These are phyloP conservation scores for Ceratocystis huliohia DNA, from an alignment of 2,329 filamentous ascomycete genomes.

Conservation along the genomic window DNA sequence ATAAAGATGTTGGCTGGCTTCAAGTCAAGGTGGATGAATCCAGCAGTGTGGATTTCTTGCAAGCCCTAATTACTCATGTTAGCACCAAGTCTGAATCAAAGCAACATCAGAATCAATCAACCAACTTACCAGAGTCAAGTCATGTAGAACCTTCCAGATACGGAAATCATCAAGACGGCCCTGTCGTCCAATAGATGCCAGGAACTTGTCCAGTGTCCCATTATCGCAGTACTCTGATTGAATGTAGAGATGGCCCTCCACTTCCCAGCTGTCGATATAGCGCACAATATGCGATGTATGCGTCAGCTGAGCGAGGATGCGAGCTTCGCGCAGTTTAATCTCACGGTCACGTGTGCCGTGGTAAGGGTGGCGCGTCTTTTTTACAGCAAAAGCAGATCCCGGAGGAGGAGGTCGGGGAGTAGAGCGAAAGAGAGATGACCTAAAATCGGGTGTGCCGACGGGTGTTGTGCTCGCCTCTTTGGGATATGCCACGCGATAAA, in stretches of 20 bases:
- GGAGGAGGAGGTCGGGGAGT: constrained; percentile 42
- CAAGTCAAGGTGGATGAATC: constrained; percentile 73
- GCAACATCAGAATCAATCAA: not conserved
- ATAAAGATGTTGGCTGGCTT: constrained; percentile 79
- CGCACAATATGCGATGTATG: constrained; percentile 76
- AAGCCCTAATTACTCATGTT: constrained; percentile 48
- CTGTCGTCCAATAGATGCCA: constrained; percentile 68
- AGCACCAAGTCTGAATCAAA: too few species aligned
- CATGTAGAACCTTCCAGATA: constrained; percentile 94
- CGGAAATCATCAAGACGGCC: constrained; percentile 90
- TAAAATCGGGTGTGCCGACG: constrained; percentile 20
- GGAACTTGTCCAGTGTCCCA: constrained; percentile 75
- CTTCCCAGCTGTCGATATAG: constrained; percentile 79
- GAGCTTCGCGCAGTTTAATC: constrained; percentile 71
- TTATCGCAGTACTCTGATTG: constrained; percentile 96
- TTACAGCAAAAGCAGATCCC: constrained; percentile 71
- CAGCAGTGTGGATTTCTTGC: constrained; percentile 76
- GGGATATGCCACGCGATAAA: constrained; percentile 58
- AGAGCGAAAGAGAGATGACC: constrained; percentile 33
- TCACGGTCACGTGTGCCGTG: constrained; percentile 68
- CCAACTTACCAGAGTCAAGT: constrained; percentile 61
- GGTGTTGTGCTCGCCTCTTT: constrained; percentile 24
- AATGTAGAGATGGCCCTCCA: constrained; percentile 76
- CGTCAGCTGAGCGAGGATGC: constrained; percentile 61
- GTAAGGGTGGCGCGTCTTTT: constrained; percentile 76